phyloP scores from a whole-genome alignment of 1,139 yeast genomes.

The Debaryomyces fabryi region DNA sequence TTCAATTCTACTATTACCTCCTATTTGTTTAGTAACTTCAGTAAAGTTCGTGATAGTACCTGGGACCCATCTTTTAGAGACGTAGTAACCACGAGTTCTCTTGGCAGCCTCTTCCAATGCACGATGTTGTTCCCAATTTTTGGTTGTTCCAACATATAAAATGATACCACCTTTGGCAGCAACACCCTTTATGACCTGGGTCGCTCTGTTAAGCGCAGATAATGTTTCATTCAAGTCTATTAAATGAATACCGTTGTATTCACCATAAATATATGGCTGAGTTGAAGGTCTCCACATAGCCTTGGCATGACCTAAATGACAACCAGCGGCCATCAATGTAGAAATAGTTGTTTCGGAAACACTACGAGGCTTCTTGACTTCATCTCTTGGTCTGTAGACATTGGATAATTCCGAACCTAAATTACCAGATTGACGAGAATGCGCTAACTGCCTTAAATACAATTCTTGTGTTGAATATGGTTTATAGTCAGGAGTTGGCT shows the following conservation, averaged over 20 bases:
- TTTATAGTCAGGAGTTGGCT: constrained; percentile 48
- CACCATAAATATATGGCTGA: constrained; percentile 86
- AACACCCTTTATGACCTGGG: constrained; percentile 77
- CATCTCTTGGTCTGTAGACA: constrained; percentile 71
- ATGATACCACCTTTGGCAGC: constrained; percentile 84
- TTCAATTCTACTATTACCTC: constrained; percentile 56
- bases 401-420: constrained; percentile 69
- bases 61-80: constrained; percentile 88
- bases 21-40: constrained; percentile 75
- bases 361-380: constrained; percentile 59
- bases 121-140: constrained; percentile 67
- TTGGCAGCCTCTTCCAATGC: constrained; percentile 79
- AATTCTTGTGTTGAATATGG: constrained; percentile 75
- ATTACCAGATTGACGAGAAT: constrained; percentile 46
- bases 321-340: constrained; percentile 85
- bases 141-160: constrained; percentile 81
- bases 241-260: constrained; percentile 83
- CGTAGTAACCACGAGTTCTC: constrained; percentile 78
- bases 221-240: constrained; percentile 88
- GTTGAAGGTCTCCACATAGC: constrained; percentile 81
- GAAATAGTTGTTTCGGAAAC: constrained; percentile 63
- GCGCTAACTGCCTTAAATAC: constrained; percentile 67
- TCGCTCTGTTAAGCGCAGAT: constrained; percentile 73
- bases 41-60: constrained; percentile 89
- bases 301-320: constrained; percentile 89